Evolutionary conservation across 2,329 filamentous ascomycete genomes (phyloP).

Genomic region (Cryphonectria naterciae): DNA sequence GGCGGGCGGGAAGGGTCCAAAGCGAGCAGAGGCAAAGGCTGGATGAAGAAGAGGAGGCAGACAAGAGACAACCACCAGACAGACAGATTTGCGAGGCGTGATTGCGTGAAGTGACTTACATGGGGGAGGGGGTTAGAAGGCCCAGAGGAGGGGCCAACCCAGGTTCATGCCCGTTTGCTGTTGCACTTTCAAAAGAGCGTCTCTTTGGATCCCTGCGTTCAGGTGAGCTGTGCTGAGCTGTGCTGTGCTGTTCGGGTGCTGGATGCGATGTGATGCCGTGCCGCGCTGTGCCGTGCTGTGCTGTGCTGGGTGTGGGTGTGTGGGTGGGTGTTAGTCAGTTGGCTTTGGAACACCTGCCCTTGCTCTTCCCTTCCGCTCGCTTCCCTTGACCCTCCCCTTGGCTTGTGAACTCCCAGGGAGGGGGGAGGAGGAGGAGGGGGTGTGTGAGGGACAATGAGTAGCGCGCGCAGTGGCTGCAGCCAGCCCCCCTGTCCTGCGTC

Average conservation of each 20-base stretch:
- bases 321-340: not conserved
- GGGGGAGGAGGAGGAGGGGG: no score
- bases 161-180: not conserved
- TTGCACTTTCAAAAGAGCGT: not conserved
- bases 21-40: not conserved
- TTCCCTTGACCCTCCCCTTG: not conserved
- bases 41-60: not conserved
- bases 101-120: not conserved
- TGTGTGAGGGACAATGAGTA: not conserved
- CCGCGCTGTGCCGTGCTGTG: not conserved
- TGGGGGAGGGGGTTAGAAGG: not conserved
- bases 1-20: not conserved
- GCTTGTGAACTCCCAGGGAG: not conserved
- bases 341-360: not conserved
- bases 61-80: conserved; percentile 1
- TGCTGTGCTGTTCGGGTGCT: no score
- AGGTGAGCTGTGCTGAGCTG: not conserved
- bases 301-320: not conserved
- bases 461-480: not conserved
- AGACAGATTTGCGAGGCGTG: not conserved
- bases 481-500: not conserved
- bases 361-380: not conserved
- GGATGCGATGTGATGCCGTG: no score
- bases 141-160: not conserved
- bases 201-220: not conserved